Percentiles rank a stretch among this genome's conserved stretches.
phyloP scores from a whole-genome alignment of 1,139 yeast genomes.

The Hanseniaspora uvarum region DNA sequence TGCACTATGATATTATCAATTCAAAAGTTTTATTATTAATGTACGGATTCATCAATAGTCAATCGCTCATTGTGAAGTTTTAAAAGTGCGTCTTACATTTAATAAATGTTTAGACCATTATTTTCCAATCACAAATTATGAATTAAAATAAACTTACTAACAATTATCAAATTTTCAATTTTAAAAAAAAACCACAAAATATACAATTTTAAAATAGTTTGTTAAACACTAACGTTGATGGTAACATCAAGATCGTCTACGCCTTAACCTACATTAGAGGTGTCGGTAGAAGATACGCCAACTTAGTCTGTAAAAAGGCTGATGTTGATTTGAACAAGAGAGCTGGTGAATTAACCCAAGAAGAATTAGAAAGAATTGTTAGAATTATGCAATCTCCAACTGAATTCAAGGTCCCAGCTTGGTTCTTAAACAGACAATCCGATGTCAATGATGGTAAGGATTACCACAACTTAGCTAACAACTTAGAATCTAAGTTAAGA shows the following conservation, averaged over 20 bases:
- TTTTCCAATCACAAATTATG: not conserved
- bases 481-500: conserved; percentile 98
- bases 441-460: conserved; percentile 98
- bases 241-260: conserved; percentile 99
- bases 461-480: conserved; percentile 97
- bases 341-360: conserved; percentile 99
- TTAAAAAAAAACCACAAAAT: not conserved
- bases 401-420: conserved; percentile 97
- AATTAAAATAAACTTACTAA: conserved; percentile 12
- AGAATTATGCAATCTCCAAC: conserved; percentile 99
- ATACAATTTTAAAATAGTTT: conserved; percentile 45
- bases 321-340: conserved; percentile 97
- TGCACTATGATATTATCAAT: no score
- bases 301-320: conserved; percentile 99
- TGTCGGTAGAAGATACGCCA: conserved; percentile 99
- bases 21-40: no score
- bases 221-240: conserved; percentile 99
- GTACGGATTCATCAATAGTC: no score
- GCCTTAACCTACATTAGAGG: conserved; percentile 99
- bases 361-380: conserved; percentile 99
- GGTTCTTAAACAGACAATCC: conserved; percentile 99
- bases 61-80: not conserved
- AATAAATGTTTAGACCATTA: not conserved
- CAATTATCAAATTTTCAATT: conserved; percentile 3
- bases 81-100: not conserved